These are phyloP conservation scores for Isoetes engelmannii DNA, from an alignment of 83 land plant genomes.

Conservation along the genomic window DNA sequence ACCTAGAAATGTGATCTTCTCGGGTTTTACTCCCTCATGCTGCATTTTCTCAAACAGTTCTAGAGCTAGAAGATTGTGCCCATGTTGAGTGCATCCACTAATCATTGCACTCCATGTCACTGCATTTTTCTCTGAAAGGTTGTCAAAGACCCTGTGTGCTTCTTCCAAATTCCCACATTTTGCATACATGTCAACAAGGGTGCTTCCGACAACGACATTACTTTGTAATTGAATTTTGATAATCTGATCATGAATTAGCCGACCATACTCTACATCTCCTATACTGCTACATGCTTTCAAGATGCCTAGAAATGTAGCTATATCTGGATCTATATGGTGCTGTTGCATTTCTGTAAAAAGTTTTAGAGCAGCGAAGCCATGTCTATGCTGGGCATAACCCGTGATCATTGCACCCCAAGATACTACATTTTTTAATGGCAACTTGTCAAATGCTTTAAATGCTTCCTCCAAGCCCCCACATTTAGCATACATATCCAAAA, in stretches of 20 bases:
- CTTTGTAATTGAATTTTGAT: slow-evolving; percentile 13
- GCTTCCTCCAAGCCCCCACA: too few species aligned
- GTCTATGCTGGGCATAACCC: background rate
- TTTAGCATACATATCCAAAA: too few species aligned
- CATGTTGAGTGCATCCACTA: slow-evolving; percentile 34
- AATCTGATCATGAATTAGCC: slow-evolving; percentile 3
- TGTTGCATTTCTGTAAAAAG: slow-evolving; percentile 5
- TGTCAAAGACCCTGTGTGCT: slow-evolving; percentile 28
- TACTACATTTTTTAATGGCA: background rate
- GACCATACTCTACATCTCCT: slow-evolving; percentile 10
- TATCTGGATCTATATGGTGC: slow-evolving; percentile 3
- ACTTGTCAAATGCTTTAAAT: too few species aligned
- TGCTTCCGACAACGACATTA: slow-evolving; percentile 11
- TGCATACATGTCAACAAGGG: slow-evolving; percentile 40
- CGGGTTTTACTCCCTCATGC: background rate
- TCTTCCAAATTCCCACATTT: slow-evolving; percentile 39
- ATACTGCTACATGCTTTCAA: slow-evolving; percentile 18
- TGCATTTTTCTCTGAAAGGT: slow-evolving; percentile 22
- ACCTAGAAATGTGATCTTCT: background rate
- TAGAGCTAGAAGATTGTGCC: slow-evolving; percentile 20
- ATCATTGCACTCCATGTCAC: slow-evolving; percentile 45
- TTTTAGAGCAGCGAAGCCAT: slow-evolving; percentile 2
- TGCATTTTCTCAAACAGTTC: slow-evolving; percentile 28
- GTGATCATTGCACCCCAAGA: slow-evolving; percentile 9
- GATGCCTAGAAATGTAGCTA: slow-evolving; percentile 3